These are phyloP conservation scores for Venturiaceae sp. DNA, from an alignment of 2,329 filamentous ascomycete genomes.

Conservation along the genomic window DNA sequence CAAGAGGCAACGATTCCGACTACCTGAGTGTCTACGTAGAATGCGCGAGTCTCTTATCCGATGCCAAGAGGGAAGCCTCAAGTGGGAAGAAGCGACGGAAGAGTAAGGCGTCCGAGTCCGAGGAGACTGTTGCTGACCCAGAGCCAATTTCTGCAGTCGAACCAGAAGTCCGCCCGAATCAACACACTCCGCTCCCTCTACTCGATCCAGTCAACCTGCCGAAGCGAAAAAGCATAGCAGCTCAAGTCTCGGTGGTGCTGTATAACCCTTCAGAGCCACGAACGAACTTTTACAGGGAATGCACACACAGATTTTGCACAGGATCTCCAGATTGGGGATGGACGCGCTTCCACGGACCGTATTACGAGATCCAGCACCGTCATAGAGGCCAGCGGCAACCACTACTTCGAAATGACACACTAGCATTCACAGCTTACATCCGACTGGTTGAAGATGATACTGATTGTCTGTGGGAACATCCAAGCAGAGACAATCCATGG, in stretches of 20 bases:
- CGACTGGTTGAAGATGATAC: constrained; percentile 52
- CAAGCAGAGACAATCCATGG: constrained; percentile 44
- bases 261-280: constrained; percentile 56
- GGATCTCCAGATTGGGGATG: constrained; percentile 53
- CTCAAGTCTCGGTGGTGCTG: constrained; percentile 50
- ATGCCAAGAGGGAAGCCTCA: constrained; percentile 6
- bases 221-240: constrained; percentile 38
- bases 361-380: constrained; percentile 48
- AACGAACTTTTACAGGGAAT: constrained; percentile 45
- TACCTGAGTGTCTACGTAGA: constrained; percentile 53
- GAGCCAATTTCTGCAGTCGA: neutral
- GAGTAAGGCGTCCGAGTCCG: neutral
- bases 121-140: constrained; percentile 1
- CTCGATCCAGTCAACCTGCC: constrained; percentile 21
- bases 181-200: constrained; percentile 26
- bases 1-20: constrained; percentile 48
- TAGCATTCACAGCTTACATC: constrained; percentile 53
- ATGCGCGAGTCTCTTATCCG: constrained; percentile 38
- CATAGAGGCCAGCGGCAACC: constrained; percentile 47
- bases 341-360: constrained; percentile 51
- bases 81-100: constrained; percentile 8
- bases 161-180: constrained; percentile 12
- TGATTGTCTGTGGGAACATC: constrained; percentile 50
- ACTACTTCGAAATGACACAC: constrained; percentile 49
- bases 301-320: constrained; percentile 49